Conservation (phyloP, 768 basidiomycete species). For the Hericium alpestre region DNA sequence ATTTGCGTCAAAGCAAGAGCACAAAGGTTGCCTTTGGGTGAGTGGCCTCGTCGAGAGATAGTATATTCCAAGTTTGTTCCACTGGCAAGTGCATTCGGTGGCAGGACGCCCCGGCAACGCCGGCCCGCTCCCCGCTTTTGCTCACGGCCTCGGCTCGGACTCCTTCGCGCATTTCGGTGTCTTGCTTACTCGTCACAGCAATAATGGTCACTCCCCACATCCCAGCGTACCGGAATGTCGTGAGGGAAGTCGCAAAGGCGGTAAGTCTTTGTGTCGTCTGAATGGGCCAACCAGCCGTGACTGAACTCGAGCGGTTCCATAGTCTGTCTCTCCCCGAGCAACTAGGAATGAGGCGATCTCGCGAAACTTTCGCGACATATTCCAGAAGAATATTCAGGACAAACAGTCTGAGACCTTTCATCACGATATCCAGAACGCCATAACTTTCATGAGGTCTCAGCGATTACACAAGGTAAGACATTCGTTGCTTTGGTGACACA, state of each 20-base stretch:
- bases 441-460: slow-evolving; percentile 63
- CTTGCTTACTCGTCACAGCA: not conserved
- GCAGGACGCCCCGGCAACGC: too few species aligned
- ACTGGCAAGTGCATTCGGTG: too few species aligned
- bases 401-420: slow-evolving; percentile 17
- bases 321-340: slow-evolving; percentile 30
- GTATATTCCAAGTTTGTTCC: too few species aligned
- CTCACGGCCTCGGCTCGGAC: too few species aligned
- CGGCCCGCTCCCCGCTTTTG: too few species aligned
- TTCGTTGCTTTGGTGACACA: not conserved
- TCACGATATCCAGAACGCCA: slow-evolving; percentile 45
- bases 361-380: slow-evolving; percentile 42
- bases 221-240: slow-evolving; percentile 37
- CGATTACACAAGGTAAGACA: slow-evolving; percentile 63
- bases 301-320: not conserved
- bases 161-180: too few species aligned
- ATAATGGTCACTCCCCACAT: slow-evolving; percentile 9
- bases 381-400: slow-evolving; percentile 28
- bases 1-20: too few species aligned
- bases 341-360: slow-evolving; percentile 33
- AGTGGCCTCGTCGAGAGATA: too few species aligned
- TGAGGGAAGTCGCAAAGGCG: slow-evolving; percentile 44
- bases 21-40: too few species aligned
- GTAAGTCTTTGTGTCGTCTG: slow-evolving; percentile 24
- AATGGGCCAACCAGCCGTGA: not conserved